Base-by-base conservation (phyloP, 768 basidiomycete species). In the Xanthoconium stramineum region DNA sequence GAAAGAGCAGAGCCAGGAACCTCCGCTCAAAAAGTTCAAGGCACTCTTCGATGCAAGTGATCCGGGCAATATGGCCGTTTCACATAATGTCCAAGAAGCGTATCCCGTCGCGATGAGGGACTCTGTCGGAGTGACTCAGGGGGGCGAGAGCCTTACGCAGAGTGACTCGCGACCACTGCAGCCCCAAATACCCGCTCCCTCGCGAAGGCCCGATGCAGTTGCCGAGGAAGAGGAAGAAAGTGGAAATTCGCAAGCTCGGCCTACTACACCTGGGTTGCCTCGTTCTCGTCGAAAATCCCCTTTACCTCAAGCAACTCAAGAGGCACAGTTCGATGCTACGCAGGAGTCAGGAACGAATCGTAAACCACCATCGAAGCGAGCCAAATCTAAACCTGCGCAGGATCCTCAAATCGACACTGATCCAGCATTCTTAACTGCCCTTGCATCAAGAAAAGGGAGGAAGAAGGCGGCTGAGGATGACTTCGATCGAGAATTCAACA, bases 401-500 rank as follows among this genome's bases (percentile, higher is more conserved):
- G 47, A 40, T 24, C 54, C 58, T 24, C 43, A 38, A 5, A 40
- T 72, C 1, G 89, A 91, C 64, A 83, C 74, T n/a, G 89, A 91
- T 60, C 74, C 73, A 2, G 80, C 77, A 0, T 90, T 91, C 65
- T 73, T 91, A 30, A 85, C 83, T 56, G 89, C 89, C 0, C 74
- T 91, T 29, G 87, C 89, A 10, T 87, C 87, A 2, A 86, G 75
- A 20, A 90, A 88, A 63, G 77, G 79, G 19, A 85, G 83, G 1
- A 88, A 85, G 75, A 85, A 79, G 64, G 60, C 71, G 60, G 60
- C 72, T 3, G 88, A 88, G 65, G 86, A 89, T 63, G 75, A 76
- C 5, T 89, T 89, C 57, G 89, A 92, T 70, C 79, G 85, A 17
- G 89, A 91, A 55, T 92, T 92, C 64, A 89, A 90, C 65, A 82